Evolutionary conservation across 2,329 filamentous ascomycete species (phyloP).

Genomic region (Rasamsonia emersonii): DNA sequence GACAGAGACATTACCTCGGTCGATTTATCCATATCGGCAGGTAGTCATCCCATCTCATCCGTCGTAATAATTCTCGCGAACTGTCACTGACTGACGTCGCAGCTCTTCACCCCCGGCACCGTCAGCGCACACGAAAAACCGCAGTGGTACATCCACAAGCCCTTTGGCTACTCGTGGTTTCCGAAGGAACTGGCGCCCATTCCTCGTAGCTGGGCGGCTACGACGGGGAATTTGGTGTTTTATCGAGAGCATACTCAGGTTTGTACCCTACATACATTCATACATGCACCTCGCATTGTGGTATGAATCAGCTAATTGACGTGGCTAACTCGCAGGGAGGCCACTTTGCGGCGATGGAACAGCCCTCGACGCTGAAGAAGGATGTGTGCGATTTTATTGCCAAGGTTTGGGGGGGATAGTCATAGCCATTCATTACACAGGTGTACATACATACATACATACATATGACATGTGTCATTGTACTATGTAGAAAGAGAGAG

Average conservation of each 20-base stretch:
- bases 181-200: constrained; percentile 11
- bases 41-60: neutral
- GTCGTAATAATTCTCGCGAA: neutral
- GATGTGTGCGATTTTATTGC: constrained; percentile 26
- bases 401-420: too few species aligned
- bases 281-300: too few species aligned
- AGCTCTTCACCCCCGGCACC: neutral
- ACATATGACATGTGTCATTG: too few species aligned
- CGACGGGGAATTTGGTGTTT: constrained; percentile 13
- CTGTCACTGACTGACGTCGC: neutral
- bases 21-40: constrained; percentile 12
- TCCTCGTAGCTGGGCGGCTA: constrained; percentile 12
- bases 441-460: too few species aligned
- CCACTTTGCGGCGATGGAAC: constrained; percentile 40
- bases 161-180: constrained; percentile 12
- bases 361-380: constrained; percentile 30
- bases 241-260: constrained; percentile 9
- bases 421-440: too few species aligned
- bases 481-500: too few species aligned
- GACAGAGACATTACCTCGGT: constrained; percentile 9
- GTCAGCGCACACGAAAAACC: constrained; percentile 7
- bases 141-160: constrained; percentile 11
- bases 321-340: too few species aligned
- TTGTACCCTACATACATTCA: too few species aligned
- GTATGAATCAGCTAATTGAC: too few species aligned